Evolutionary conservation across 106 monocot species (phyloP), one percentile per base, ranked within the genome.

Genomic region (Allium fistulosum): DNA sequence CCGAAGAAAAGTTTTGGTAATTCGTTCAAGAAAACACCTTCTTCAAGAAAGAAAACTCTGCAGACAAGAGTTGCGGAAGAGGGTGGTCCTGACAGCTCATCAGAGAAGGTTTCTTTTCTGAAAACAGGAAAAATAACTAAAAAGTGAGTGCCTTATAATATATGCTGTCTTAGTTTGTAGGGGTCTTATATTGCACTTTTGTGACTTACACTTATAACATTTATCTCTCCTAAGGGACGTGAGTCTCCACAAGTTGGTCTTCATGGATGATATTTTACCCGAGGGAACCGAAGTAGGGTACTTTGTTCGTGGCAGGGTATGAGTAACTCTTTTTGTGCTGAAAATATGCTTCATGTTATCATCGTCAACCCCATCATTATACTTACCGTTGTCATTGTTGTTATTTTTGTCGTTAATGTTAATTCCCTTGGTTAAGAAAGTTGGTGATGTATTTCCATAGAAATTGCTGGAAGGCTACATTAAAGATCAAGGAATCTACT

Each of bases 281-380:
- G 87, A 99, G 74, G 99, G 99, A 63, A 93, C 99, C 57, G 99
- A 93, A 82, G 85, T 99, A 46, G 90, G 78, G 52, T 99, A 99
- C 61, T 99, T 87, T 87, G 77, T 84, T 73, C 85, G 90, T 78
- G 99, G 99, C 71, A 69, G 87, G 99, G 99, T 99, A 68, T 50
- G 50, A 53, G n/a, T 74, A 22, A 77, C 50, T 5, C 47, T 4
- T 9, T 72, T 63, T 49, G 46, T 74, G 37, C 53, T 71, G 8
- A 17, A 53, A 12, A 37, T 37, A 37, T 37, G 37, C 37, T 37
- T 37, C 37, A 37, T 37, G 37, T 37, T 37, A 5, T 37, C 5
- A 5, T 37, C 37, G 5, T 37, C 37, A 37, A 37, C 37, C 5
- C 37, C 37, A 37, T 37, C 37, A 37, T 37, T 37, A 37, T 5